These are phyloP conservation scores for Fagopyrum tataricum DNA, from an alignment of 148 eudicot genomes.

Conservation along the genomic window DNA sequence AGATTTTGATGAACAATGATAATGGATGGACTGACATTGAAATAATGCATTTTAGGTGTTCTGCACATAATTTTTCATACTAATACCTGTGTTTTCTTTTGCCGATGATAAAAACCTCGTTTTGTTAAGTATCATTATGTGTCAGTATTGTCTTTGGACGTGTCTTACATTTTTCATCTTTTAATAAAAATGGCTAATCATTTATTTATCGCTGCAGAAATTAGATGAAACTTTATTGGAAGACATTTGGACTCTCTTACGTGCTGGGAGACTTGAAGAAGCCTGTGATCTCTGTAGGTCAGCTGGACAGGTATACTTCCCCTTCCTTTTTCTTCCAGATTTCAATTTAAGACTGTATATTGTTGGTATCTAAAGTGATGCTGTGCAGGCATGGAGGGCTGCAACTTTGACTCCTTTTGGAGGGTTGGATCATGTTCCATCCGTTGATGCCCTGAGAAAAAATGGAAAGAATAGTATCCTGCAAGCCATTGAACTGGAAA, in stretches of 20 bases:
- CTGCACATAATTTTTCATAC: background rate
- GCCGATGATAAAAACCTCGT: background rate
- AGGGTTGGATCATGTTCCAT: conserved; percentile 60
- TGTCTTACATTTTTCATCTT: background rate
- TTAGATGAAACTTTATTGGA: conserved; percentile 91
- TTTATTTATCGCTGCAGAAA: conserved; percentile 41
- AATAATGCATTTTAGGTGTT: background rate
- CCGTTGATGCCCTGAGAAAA: conserved; percentile 59
- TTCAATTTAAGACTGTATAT: background rate
- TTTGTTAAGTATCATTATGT: background rate
- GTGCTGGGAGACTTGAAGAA: conserved; percentile 90
- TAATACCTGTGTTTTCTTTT: background rate
- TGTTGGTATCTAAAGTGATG: conserved; percentile 17
- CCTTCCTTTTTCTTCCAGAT: background rate
- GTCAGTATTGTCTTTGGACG: background rate
- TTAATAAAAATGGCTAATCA: background rate
- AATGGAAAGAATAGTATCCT: conserved; percentile 82
- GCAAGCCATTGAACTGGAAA: conserved; percentile 89
- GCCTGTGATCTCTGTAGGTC: conserved; percentile 93
- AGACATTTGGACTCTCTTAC: conserved; percentile 86
- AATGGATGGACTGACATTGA: background rate
- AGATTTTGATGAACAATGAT: background rate
- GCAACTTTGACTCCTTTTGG: conserved; percentile 80
- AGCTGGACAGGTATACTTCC: conserved; percentile 79
- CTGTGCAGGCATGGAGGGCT: conserved; percentile 88